Base-by-base conservation (phyloP, 805 yeast species). In the Teunomyces pallodes region DNA sequence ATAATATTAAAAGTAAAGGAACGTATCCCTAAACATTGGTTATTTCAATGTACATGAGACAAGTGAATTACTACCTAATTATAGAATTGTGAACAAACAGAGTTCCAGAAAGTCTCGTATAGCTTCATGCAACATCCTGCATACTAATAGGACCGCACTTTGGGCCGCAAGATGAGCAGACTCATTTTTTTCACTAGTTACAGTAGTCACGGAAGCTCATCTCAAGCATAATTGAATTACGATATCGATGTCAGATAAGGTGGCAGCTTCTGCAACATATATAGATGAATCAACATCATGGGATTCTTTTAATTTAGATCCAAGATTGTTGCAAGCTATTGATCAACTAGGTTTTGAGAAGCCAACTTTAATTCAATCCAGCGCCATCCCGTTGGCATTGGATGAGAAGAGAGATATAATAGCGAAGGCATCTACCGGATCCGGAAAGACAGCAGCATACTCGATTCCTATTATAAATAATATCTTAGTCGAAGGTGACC, bases 401-500 rank as follows among this genome's bases (percentile, higher is more conserved):
- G 87, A 89, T 54, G 94, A 92, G 56, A 87, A 86, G 62, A 85
- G 90, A 70, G 97, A 92, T 64, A 86, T 92, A 54, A 86, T 92
- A 42, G 97, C 97, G 33, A 84, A 87, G 62, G 97, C 98, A 5
- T 83, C 89, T 24, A 92, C 99, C 0, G 99, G 99, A 3, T 87
- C 96, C 7, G 98, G 98, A 54, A 92, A 92, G 67, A 92, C 98
- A 0, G 87, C 89, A 9, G 96, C 97, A 1, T 92, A 92, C 63
- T 69, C 86, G 53, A 79, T 92, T 43, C 99, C 99, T 5, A 84
- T 94, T 13, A 66, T 94, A 36, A 96, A 94, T 65, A 78, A 83
- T 36, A 79, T 94, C 36, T 71, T 92, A 50, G 70, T 74, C 17
- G 72, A 70, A 3, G 59, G 53, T n/a, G 46, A 46, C 7, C 40